These are phyloP conservation scores for Zygotorulaspora florentina DNA, from an alignment of 805 yeast genomes.

Conservation along the genomic window DNA sequence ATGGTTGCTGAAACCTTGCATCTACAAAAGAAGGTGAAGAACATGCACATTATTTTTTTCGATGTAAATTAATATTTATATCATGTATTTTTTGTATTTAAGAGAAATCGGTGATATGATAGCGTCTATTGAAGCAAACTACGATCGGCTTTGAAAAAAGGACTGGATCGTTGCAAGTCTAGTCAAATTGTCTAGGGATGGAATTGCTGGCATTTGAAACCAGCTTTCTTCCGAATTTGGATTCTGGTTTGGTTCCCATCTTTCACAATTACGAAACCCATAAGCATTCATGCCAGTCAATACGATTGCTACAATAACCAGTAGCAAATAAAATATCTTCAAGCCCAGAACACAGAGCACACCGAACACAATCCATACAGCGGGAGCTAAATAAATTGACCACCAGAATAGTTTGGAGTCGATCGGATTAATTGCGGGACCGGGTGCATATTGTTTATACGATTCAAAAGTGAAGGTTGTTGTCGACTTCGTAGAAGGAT, in stretches of 20 bases:
- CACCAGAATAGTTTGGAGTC: slow-evolving; percentile 89
- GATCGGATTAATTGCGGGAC: slow-evolving; percentile 68
- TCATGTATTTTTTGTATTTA: neutral
- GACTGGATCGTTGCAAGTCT: slow-evolving; percentile 26
- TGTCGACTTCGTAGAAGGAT: slow-evolving; percentile 40
- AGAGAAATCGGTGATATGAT: neutral
- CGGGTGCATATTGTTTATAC: slow-evolving; percentile 38
- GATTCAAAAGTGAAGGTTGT: slow-evolving; percentile 34
- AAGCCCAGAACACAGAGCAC: slow-evolving; percentile 74
- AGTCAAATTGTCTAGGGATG: slow-evolving; percentile 26
- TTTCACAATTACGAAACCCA: slow-evolving; percentile 90
- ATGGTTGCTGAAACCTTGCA: slow-evolving; percentile 93
- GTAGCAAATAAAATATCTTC: slow-evolving; percentile 59
- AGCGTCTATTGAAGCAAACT: neutral
- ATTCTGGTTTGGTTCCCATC: slow-evolving; percentile 54
- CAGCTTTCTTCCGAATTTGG: slow-evolving; percentile 18
- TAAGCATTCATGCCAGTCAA: slow-evolving; percentile 77
- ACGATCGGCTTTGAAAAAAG: slow-evolving; percentile 25
- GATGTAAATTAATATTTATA: slow-evolving; percentile 1
- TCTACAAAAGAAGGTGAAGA: slow-evolving; percentile 77
- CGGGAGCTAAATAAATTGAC: slow-evolving; percentile 69
- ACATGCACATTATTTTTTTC: slow-evolving; percentile 2
- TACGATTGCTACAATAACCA: slow-evolving; percentile 63
- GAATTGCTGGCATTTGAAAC: slow-evolving; percentile 31
- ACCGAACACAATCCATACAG: slow-evolving; percentile 69